Percentiles rank a stretch among this genome's conserved stretches.
Evolutionary conservation across 352 stramenopile species (phyloP).

Genomic region (Bremia lactucae): DNA sequence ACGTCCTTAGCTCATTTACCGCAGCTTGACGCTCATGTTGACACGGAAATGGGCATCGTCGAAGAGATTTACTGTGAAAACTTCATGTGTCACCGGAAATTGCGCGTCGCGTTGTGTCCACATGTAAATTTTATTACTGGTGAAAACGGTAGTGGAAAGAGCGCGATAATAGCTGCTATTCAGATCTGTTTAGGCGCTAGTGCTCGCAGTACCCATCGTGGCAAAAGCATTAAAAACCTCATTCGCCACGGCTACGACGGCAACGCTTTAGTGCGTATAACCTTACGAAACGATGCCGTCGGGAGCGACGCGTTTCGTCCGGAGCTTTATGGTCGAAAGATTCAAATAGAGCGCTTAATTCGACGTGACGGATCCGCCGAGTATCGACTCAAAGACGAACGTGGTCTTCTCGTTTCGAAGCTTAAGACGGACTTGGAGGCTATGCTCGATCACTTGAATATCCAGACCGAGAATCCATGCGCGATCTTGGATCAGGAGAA

Average conservation of each 20-base stretch:
- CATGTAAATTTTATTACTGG: constrained; percentile 88
- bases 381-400: constrained; percentile 60
- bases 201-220: constrained; percentile 88
- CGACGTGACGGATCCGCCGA: constrained; percentile 64
- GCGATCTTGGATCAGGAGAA: constrained; percentile 96
- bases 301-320: constrained; percentile 86
- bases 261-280: constrained; percentile 88
- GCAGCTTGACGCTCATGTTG: constrained; percentile 18
- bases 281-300: constrained; percentile 82
- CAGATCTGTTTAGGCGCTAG: constrained; percentile 94
- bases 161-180: constrained; percentile 93
- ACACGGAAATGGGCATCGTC: constrained; percentile 89
- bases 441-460: constrained; percentile 91
- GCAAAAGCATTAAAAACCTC: constrained; percentile 91
- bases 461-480: constrained; percentile 95
- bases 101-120: constrained; percentile 75
- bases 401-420: constrained; percentile 55
- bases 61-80: constrained; percentile 94
- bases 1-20: not conserved
- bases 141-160: constrained; percentile 93
- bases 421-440: constrained; percentile 88
- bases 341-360: constrained; percentile 90
- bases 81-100: constrained; percentile 97
- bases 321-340: constrained; percentile 87
- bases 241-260: constrained; percentile 88